Evolutionary conservation across 805 yeast species (phyloP).

Genomic region (Lachancea quebecensis): DNA sequence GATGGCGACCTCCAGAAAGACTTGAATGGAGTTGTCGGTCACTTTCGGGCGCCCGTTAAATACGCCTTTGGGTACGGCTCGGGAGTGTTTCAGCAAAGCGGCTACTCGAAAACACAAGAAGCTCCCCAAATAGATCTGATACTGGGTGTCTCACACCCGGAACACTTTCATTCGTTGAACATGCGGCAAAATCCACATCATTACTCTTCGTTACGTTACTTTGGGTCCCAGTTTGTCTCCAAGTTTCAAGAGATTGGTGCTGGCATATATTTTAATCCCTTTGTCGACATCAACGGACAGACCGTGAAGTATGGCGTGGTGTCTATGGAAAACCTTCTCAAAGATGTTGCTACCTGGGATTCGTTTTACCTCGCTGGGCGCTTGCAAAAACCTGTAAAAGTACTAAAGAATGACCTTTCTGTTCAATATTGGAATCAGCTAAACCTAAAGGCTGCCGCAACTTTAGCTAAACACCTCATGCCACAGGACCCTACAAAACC

Average conservation of each 20-base stretch:
- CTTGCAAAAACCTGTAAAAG: conserved; percentile 86
- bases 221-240: conserved; percentile 55
- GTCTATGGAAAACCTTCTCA: conserved; percentile 48
- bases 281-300: conserved; percentile 52
- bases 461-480: conserved; percentile 40
- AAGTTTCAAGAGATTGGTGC: conserved; percentile 67
- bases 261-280: conserved; percentile 93
- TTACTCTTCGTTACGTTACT: conserved; percentile 58
- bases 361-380: conserved; percentile 87
- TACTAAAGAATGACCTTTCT: conserved; percentile 56
- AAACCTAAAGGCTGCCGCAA: conserved; percentile 71
- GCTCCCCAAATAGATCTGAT: conserved; percentile 81
- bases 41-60: conserved; percentile 64
- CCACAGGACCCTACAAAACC: conserved; percentile 30
- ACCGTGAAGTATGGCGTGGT: conserved; percentile 84
- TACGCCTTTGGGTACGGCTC: conserved; percentile 93
- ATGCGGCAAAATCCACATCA: conserved; percentile 61
- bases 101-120: conserved; percentile 31
- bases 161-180: conserved; percentile 72
- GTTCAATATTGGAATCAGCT: conserved; percentile 63
- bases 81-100: conserved; percentile 79
- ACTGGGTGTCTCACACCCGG: conserved; percentile 68
- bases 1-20: conserved; percentile 39
- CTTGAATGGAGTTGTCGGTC: conserved; percentile 43
- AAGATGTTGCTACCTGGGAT: conserved; percentile 79